Evolutionary conservation across 257 asterid species (phyloP), one percentile per base, ranked within the genome.

Genomic region (Henckelia pumila): DNA sequence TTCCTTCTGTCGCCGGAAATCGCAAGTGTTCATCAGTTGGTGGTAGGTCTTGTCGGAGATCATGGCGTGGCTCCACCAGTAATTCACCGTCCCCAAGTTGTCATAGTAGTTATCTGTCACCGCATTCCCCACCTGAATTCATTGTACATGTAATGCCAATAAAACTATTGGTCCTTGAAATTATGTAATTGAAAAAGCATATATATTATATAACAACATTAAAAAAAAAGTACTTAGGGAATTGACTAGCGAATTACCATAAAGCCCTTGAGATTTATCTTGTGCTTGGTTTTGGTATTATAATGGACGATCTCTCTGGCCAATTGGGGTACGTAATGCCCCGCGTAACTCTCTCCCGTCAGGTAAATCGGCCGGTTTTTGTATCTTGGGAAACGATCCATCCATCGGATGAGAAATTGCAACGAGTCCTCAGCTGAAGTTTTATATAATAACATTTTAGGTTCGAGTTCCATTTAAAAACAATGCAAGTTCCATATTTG

Each of bases 21-120:
- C 83, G 65, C 99, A 93, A 30, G 81, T 88, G 87, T 83, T 93
- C 72, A 90, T 84, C 37, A 93, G 82, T 64, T 82, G 92, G 17
- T 28, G 74, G 76, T 83, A 86, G 16, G 99, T 93, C 78, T 80
- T 84, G 77, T 93, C 97, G 4, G 99, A 93, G 75, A 90, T 93
- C 99, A 93, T 93, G 23, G 99, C 96, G 64, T 93, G 99, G 84
- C 95, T 93, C 99, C 99, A 93, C 99, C 99, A 93, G 75, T 82
- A 93, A 60, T 81, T 80, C 80, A 93, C 99, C 26, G 97, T 93
- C 32, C 99, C 99, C 26, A 90, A 71, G 81, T 88, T 93, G 86
- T 93, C 99, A 68, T 90, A 84, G 79, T 93, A 80, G 68, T 82
- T 90, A 74, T 93, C 99, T 20, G 95, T 93, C 63, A 90, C 99